Evolutionary conservation across 495 filamentous ascomycete species (phyloP), one percentile per base, ranked within the genome.

Genomic region (Podospora australis): DNA sequence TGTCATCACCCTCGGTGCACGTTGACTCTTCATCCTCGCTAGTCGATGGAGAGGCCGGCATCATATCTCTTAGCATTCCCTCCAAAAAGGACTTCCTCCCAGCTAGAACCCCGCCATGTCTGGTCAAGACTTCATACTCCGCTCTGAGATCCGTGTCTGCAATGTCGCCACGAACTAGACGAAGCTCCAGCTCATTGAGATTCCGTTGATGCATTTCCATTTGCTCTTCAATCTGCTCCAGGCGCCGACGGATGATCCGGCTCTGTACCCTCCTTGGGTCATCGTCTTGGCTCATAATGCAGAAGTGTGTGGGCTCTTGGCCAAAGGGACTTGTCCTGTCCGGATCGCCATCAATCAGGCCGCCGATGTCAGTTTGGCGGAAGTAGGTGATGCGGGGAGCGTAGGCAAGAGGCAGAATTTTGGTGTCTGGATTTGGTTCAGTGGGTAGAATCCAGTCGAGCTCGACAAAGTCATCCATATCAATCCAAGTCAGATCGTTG

Each of bases 381-480:
- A 95, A 95, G 65, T 97, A 98, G 1, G 94, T 97, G 56, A 98
- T 91, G 0, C 90, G 81, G 24, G 92, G 94, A 9, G 92, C 86
- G 56, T 82, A 98, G 1, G 86, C 94, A 7, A 98, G 72, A 1
- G 92, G 92, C 46, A 97, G 71, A 40, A 98, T 96, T 57, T 88
- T 87, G 1, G 91, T 96, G 46, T 92, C 83, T 17, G 94, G 92
- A 50, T 95, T 90, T 21, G 86, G 83, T 56, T 92, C 86, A 21
- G 86, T 87, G 1, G 92, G 91, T 14, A 96, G 70, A 48, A 95
- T 87, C 90, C 91, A 96, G 61, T 96, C 92, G 8, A 97, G 73
- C 64, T 98, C 92, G 21, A 97, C 88, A 69, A 97, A 97, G 62
- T 98, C 92, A 66, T 98, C 92, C 90, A 97, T 96, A 62, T 98